Evolutionary conservation across 225 moss, liverwort and hornwort species (phyloP).

Genomic region (Marchantia polymorpha): DNA sequence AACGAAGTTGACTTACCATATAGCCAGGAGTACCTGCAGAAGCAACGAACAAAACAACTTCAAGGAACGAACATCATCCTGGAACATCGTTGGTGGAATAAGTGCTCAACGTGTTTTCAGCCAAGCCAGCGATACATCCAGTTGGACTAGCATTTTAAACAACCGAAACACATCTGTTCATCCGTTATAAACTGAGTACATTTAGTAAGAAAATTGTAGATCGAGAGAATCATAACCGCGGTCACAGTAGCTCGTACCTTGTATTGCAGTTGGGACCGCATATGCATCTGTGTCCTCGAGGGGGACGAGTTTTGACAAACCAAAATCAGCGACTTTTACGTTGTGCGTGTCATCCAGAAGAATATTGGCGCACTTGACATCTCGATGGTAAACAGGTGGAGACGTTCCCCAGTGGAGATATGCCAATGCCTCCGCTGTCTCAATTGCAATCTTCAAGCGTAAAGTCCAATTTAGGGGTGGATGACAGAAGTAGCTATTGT

Average conservation of each 20-base stretch:
- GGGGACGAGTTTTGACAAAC: slow-evolving; percentile 33
- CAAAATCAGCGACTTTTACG: slow-evolving; percentile 53
- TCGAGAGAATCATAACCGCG: no score
- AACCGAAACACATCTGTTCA: background rate
- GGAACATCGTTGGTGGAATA: background rate
- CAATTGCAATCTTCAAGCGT: slow-evolving; percentile 35
- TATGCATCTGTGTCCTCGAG: slow-evolving; percentile 40
- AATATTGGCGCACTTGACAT: slow-evolving; percentile 53
- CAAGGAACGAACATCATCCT: no score
- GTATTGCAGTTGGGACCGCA: slow-evolving; percentile 31
- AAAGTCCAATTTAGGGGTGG: slow-evolving; percentile 32
- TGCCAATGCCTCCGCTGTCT: slow-evolving; percentile 45
- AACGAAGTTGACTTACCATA: slow-evolving; percentile 3
- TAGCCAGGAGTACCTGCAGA: slow-evolving; percentile 23
- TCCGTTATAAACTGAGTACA: background rate
- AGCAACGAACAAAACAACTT: background rate
- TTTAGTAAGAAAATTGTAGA: no score
- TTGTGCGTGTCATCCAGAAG: slow-evolving; percentile 40
- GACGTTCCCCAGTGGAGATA: slow-evolving; percentile 39
- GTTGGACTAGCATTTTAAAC: background rate
- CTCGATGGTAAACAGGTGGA: slow-evolving; percentile 50
- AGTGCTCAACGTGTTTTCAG: background rate
- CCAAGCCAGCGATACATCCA: background rate
- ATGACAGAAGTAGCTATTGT: background rate
- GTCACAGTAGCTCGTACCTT: slow-evolving; percentile 24